These are phyloP conservation scores for Suhomyces pyralidae DNA, from an alignment of 805 yeast genomes.

Conservation along the genomic window DNA sequence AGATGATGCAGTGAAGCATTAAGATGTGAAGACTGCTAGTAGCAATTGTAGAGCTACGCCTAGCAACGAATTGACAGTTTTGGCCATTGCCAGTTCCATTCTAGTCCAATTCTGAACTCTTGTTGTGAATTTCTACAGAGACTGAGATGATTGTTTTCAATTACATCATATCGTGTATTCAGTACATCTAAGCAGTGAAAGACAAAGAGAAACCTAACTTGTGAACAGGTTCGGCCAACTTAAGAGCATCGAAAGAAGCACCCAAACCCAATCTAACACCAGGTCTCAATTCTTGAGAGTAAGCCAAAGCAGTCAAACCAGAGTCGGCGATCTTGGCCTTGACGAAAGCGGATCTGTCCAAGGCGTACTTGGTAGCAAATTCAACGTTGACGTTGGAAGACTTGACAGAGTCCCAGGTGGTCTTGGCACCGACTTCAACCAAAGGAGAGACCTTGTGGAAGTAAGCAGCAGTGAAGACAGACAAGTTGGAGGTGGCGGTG, in stretches of 20 bases:
- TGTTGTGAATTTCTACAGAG: background rate
- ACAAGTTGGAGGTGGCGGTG: slow-evolving; percentile 79
- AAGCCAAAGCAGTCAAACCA: slow-evolving; percentile 89
- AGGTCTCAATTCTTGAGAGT: slow-evolving; percentile 92
- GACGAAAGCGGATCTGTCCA: slow-evolving; percentile 84
- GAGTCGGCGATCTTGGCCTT: slow-evolving; percentile 97
- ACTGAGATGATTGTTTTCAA: background rate
- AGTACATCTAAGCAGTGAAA: slow-evolving; percentile 71
- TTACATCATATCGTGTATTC: background rate
- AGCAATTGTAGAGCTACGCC: too few relatives aligned
- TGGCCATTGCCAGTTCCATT: too few relatives aligned
- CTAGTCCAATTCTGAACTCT: too few relatives aligned
- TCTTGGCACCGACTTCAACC: slow-evolving; percentile 97
- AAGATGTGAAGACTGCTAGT: too few relatives aligned
- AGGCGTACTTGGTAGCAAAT: slow-evolving; percentile 90
- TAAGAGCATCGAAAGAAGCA: slow-evolving; percentile 93
- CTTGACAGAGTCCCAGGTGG: slow-evolving; percentile 88
- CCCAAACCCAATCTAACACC: slow-evolving; percentile 97
- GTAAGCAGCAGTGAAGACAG: slow-evolving; percentile 91
- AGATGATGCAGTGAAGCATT: background rate
- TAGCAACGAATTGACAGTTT: too few relatives aligned
- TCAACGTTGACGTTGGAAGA: slow-evolving; percentile 84
- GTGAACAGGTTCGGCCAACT: slow-evolving; percentile 95
- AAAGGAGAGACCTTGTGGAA: slow-evolving; percentile 90
- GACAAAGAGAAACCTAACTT: slow-evolving; percentile 94